Evolutionary conservation across 176 grass and related monocot genomes (phyloP), one percentile per base, ranked within the genome.

Genomic region (Chloris gayana): DNA sequence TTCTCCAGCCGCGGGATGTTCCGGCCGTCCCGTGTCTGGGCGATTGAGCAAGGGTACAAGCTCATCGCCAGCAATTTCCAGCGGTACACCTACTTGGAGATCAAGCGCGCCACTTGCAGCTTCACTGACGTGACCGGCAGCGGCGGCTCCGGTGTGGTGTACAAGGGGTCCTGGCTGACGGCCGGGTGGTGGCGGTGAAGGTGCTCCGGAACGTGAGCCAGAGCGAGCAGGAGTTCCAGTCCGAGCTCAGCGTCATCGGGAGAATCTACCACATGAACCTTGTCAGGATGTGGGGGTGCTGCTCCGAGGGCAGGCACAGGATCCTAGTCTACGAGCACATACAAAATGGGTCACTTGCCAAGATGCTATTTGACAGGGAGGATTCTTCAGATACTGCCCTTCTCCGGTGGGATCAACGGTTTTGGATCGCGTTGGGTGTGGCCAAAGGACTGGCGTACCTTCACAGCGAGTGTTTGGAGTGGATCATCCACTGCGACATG

Each of bases 211-310:
- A 76, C 32, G 70, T 87, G 66, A 84, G 62, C 44, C 80, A 76
- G n/a, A 82, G 77, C 2, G 87, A 89, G 67, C 72, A 89, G 34
- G 87, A 87, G 83, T 93, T 89, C 66, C 75, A 84, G 46, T 58
- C 87, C 0, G 90, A 93, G 51, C 70, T 93, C 31, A 84, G 84
- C 30, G 17, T 93, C 2, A 89, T 93, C 4, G 84, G 87, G 9
- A 73, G 83, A n/a, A 89, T 93, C 44, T 73, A 93, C 18, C 91
- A 93, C 69, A 93, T 84, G 84, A 93, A 93, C 71, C 66, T 87
- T 2, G 90, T 82, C 21, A 85, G 80, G 58, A 85, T 93, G 17
- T 73, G 74, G 60, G 90, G 90, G 14, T 87, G 78, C 70, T 93
- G 90, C 25, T 86, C 84, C n/a, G 34, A 81, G 27, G 90, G 76